These are phyloP conservation scores for Thalassia testudinum DNA, from an alignment of 116 monocot species.

Conservation along the genomic window DNA sequence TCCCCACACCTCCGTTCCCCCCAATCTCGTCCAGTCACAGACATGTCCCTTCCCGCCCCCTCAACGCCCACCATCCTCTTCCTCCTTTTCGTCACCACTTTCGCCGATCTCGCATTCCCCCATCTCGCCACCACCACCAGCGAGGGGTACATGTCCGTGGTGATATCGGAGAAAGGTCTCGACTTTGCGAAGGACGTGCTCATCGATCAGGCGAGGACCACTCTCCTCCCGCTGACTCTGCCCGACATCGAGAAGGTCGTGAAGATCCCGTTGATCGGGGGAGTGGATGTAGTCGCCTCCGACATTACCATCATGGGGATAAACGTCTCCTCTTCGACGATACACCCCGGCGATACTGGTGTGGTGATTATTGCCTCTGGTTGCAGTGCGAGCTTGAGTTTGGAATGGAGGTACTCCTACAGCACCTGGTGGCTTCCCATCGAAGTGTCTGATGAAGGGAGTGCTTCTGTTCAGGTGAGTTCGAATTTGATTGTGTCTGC, in stretches of 20 bases:
- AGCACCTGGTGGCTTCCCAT: slow-evolving; percentile 54
- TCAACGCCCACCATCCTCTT: not conserved
- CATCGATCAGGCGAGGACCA: slow-evolving; percentile 29
- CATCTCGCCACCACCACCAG: slow-evolving; percentile 6
- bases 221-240: slow-evolving; percentile 32
- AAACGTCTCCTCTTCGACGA: slow-evolving; percentile 34
- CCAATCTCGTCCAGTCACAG: not conserved
- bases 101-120: slow-evolving; percentile 9
- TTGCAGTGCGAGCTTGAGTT: slow-evolving; percentile 35
- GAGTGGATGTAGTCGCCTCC: slow-evolving; percentile 24
- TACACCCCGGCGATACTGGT: slow-evolving; percentile 37
- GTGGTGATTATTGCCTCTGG: slow-evolving; percentile 59
- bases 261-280: slow-evolving; percentile 53
- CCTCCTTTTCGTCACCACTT: slow-evolving; percentile 20
- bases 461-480: slow-evolving; percentile 67
- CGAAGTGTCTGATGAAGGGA: slow-evolving; percentile 58
- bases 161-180: slow-evolving; percentile 70
- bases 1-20: not conserved
- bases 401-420: slow-evolving; percentile 75
- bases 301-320: slow-evolving; percentile 38
- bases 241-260: slow-evolving; percentile 46
- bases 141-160: slow-evolving; percentile 41
- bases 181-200: slow-evolving; percentile 58
- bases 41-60: not conserved
- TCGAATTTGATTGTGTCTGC: no score